Conservation (phyloP, 257 asterid species). For the Ballota nigra region DNA sequence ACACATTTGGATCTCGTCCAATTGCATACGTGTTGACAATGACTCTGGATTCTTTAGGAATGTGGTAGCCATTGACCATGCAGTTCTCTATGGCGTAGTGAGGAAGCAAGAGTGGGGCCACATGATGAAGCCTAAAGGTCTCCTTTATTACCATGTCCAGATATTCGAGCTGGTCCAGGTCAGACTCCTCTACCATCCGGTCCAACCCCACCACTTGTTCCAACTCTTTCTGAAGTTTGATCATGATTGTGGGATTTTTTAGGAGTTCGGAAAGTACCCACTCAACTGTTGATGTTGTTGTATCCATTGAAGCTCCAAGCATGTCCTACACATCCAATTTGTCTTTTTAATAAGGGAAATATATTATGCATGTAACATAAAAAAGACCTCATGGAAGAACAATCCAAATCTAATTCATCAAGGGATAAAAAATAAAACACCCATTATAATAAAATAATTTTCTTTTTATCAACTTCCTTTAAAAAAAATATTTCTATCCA, state of each 20-base stretch:
- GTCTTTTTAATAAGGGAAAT: background rate
- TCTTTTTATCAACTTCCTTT: no score
- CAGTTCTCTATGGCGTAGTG: conserved; percentile 47
- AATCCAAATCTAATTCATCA: no score
- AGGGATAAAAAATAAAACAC: no score
- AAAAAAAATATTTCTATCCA: no score
- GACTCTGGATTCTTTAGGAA: conserved; percentile 42
- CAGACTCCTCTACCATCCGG: conserved; percentile 52
- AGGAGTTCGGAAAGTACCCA: conserved; percentile 51
- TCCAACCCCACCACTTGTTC: conserved; percentile 42
- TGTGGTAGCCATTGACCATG: conserved; percentile 32
- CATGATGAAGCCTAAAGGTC: conserved; percentile 50
- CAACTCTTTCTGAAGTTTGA: conserved; percentile 42
- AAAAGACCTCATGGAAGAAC: no score
- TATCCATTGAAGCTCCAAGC: conserved; percentile 51
- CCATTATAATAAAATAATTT: no score
- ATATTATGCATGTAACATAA: background rate
- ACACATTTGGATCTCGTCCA: conserved; percentile 44
- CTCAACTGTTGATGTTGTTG: conserved; percentile 44
- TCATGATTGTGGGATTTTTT: conserved; percentile 39
- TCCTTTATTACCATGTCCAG: conserved; percentile 52
- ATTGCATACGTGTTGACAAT: conserved; percentile 41
- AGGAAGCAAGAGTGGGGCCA: conserved; percentile 45
- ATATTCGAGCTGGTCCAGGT: conserved; percentile 42
- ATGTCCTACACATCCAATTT: conserved; percentile 39